Evolutionary conservation across 805 yeast species (phyloP).

Genomic region (Kodamaea fukazawae): DNA sequence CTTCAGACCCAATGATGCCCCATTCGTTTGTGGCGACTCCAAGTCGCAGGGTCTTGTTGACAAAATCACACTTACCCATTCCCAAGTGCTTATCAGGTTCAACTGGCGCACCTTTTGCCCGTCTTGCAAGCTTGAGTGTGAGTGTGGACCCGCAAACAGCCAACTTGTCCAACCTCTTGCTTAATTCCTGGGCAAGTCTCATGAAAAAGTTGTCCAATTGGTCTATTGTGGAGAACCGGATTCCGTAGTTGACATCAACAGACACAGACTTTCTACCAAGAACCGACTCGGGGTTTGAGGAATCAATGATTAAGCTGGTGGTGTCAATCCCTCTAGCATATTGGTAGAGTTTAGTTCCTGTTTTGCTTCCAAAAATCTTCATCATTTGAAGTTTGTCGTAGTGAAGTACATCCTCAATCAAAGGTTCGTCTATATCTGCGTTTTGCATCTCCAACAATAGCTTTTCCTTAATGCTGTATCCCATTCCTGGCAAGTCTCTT

Average conservation of each 20-base stretch:
- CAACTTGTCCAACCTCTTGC: slow-evolving; percentile 47
- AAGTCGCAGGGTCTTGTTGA: slow-evolving; percentile 55
- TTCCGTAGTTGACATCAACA: slow-evolving; percentile 90
- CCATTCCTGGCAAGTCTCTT: slow-evolving; percentile 61
- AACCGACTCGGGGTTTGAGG: slow-evolving; percentile 41
- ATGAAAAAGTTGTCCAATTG: slow-evolving; percentile 67
- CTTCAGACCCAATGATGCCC: slow-evolving; percentile 60
- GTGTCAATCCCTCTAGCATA: slow-evolving; percentile 68
- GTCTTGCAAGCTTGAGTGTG: slow-evolving; percentile 61
- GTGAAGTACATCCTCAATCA: slow-evolving; percentile 38
- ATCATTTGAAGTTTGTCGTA: slow-evolving; percentile 37
- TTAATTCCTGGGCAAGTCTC: slow-evolving; percentile 58
- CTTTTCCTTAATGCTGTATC: slow-evolving; percentile 48
- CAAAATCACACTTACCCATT: slow-evolving; percentile 72
- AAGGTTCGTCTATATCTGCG: slow-evolving; percentile 16
- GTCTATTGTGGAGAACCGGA: slow-evolving; percentile 57
- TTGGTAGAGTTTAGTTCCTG: slow-evolving; percentile 61
- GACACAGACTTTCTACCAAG: slow-evolving; percentile 73
- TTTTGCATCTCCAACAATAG: slow-evolving; percentile 33
- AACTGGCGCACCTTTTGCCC: slow-evolving; percentile 66
- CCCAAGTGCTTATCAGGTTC: slow-evolving; percentile 81
- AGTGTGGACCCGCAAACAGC: slow-evolving; percentile 54
- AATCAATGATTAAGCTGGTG: slow-evolving; percentile 53
- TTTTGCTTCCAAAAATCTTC: slow-evolving; percentile 61
- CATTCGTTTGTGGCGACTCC: slow-evolving; percentile 60